Base-by-base conservation (phyloP, 176 grass and related monocot species). In the Phragmites australis region DNA sequence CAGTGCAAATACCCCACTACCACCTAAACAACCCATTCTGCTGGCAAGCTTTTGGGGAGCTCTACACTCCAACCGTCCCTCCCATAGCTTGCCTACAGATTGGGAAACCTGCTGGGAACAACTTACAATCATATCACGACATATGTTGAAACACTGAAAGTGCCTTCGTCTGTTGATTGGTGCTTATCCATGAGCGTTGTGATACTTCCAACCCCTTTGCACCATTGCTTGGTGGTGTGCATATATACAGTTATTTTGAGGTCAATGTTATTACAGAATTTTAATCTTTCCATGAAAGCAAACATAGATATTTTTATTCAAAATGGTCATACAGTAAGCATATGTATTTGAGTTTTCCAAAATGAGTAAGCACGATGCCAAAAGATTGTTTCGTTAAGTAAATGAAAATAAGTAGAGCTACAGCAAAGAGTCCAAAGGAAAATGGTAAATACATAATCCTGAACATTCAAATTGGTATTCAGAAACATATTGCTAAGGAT, bases 1-100 rank as follows among this genome's bases (percentile, higher is more conserved):
- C 91, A 1, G 58, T 89, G 57, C 80, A 82, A 87, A 85, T 91
- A 89, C 87, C 88, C 50, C 82, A 85, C 23, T 89, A 89, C 82
- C 91, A 87, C 80, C 88, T 93, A 85, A 89, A 93, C 40, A 83
- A 88, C n/a, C 95, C 95, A 32, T 98, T 93, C 88, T 98, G 95
- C 74, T 98, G 95, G 95, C 77, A 90, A 59, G 90, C 92, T 68
- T 98, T 90, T 62, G 95, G 95, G 16, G 92, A 98, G 65, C 81
- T 93, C 41, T 93, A 75, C 62, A 94, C 95, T 49, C 90, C 86
- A 22, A 89, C 92, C 0, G 65, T 98, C 40, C 95, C 95, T 44
- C 92, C 95, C 5, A 83, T 98, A 74, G 70, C 80, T 77, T 98
- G 95, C 83, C 83, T 98, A 86, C 90, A 94, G 83, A 87, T 91